Conservation (phyloP, 1,284 basidiomycete genomes). For the Hypsizygus ulmarius region DNA sequence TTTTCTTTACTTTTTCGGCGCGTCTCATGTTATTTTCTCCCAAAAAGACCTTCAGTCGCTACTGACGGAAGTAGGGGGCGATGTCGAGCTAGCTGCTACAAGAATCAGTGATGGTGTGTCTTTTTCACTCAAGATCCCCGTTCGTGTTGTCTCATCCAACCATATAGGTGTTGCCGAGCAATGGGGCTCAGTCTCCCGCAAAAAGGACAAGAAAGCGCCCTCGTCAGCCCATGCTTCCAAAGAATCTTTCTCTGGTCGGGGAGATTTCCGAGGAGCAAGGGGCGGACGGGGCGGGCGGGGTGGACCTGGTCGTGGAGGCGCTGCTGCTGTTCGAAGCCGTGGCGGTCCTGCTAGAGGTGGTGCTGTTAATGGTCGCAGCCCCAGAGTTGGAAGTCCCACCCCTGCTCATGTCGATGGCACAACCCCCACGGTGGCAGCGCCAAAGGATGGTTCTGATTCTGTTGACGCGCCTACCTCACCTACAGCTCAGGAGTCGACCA, state of each 20-base stretch:
- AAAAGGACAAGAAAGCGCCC: slow-evolving; percentile 78
- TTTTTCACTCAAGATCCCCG: slow-evolving; percentile 12
- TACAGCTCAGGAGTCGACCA: slow-evolving; percentile 22
- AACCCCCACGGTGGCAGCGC: slow-evolving; percentile 16
- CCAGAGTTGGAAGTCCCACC: slow-evolving; percentile 30
- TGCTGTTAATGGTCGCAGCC: slow-evolving; percentile 44
- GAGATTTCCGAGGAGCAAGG: slow-evolving; percentile 61
- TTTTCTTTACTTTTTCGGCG: slow-evolving; percentile 8
- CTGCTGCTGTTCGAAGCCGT: slow-evolving; percentile 48
- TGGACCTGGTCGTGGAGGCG: slow-evolving; percentile 56
- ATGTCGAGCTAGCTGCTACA: slow-evolving; percentile 70
- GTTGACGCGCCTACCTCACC: slow-evolving; percentile 23
- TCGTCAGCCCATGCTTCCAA: slow-evolving; percentile 41
- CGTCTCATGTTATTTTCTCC: slow-evolving; percentile 27
- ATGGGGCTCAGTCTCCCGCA: slow-evolving; percentile 84
- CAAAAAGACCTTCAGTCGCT: slow-evolving; percentile 71
- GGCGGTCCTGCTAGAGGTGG: slow-evolving; percentile 53
- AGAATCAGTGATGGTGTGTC: slow-evolving; percentile 78
- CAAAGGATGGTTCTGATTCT: slow-evolving; percentile 17
- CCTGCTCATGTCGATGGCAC: slow-evolving; percentile 21
- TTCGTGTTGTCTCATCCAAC: slow-evolving; percentile 14
- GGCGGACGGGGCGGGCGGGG: slow-evolving; percentile 67
- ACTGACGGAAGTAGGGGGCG: slow-evolving; percentile 71
- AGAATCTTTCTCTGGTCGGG: slow-evolving; percentile 48
- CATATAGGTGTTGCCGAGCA: slow-evolving; percentile 71